phyloP scores from a whole-genome alignment of 768 basidiomycete genomes.

The Boletus sp. region DNA sequence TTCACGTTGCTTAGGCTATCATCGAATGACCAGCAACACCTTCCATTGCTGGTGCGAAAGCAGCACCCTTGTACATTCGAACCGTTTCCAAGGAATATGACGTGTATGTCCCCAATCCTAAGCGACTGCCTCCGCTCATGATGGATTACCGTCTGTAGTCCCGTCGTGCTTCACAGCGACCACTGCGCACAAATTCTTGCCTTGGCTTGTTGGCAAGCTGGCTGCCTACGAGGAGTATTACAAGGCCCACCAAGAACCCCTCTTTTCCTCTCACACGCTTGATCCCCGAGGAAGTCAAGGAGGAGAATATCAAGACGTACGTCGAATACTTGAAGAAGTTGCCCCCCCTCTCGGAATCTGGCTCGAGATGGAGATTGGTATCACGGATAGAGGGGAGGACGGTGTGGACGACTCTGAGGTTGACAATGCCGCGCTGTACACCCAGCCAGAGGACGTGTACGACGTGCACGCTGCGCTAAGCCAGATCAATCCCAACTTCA shows the following conservation, averaged over 20 bases:
- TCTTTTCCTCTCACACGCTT: constrained; percentile 98
- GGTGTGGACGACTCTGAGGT: constrained; percentile 97
- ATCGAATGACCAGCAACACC: constrained; percentile 87
- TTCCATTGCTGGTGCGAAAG: constrained; percentile 86
- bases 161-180: constrained; percentile 49
- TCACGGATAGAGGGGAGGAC: constrained; percentile 98
- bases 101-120: constrained; percentile 56
- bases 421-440: constrained; percentile 93
- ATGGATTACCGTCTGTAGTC: no score
- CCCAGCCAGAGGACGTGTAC: constrained; percentile 93
- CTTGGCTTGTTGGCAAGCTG: constrained; percentile 99
- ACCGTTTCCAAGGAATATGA: constrained; percentile 88
- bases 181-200: constrained; percentile 99
- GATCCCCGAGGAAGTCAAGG: constrained; percentile 89
- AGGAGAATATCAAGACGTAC: constrained; percentile 92
- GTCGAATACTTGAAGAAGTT: constrained; percentile 94
- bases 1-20: no score
- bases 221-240: constrained; percentile 94
- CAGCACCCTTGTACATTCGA: constrained; percentile 90
- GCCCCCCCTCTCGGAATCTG: constrained; percentile 86
- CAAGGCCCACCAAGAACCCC: constrained; percentile 80
- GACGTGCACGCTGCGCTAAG: constrained; percentile 83
- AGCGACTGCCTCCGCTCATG: constrained; percentile 35
- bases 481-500: constrained; percentile 90
- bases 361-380: constrained; percentile 99